Evolutionary conservation across 163 green algal genomes (phyloP), one percentile per base, ranked within the genome.

Genomic region (Scenedesmus sp.): DNA sequence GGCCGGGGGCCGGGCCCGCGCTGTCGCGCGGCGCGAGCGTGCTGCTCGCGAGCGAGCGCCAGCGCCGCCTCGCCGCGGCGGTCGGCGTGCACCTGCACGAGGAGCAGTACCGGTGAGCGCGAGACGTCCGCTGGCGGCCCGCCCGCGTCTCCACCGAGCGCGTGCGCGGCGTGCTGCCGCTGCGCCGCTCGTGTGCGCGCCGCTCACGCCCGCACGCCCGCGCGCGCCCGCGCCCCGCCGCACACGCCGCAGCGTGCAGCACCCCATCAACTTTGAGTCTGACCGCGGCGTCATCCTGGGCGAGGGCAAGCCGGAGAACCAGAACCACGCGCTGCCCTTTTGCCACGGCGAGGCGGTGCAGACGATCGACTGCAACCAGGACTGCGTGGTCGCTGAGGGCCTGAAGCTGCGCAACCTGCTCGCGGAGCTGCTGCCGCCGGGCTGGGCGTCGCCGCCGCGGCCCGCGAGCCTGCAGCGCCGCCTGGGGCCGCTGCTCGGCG

Each of bases 291-390:
- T 95, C 18, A 90, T 97, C 48, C 80, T 97, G 26, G 93, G 93
- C 0, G 93, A 97, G 85, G 93, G 93, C 79, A 97, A 97, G 83
- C 93, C 93, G 4, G 93, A 97, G 88, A 97, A 97, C 84, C 93
- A 97, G 79, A 97, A 97, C 82, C 86, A 94, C 60, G 86, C 92
- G 28, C 86, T 95, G 76, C 92, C 94, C 65, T 97, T 97, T 78
- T 91, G 87, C 67, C 89, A 92, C 53, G 90, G 92, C 6, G 93
- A 97, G 71, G 83, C 84, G 13, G 44, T 97, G 63, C 92, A 97
- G 83, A 91, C 93, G 39, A 95, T 97, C 26, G 93, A 97, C 83
- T 96, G 96, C 92, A 97, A 97, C 85, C 90, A 95, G 87, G 94
- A 97, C 83, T 92, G 94, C 79, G 92, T 96, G 81, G 71, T 97